These are phyloP conservation scores for Mucor plumbeus DNA, from an alignment of 371 early-diverging fungal species.

Conservation along the genomic window DNA sequence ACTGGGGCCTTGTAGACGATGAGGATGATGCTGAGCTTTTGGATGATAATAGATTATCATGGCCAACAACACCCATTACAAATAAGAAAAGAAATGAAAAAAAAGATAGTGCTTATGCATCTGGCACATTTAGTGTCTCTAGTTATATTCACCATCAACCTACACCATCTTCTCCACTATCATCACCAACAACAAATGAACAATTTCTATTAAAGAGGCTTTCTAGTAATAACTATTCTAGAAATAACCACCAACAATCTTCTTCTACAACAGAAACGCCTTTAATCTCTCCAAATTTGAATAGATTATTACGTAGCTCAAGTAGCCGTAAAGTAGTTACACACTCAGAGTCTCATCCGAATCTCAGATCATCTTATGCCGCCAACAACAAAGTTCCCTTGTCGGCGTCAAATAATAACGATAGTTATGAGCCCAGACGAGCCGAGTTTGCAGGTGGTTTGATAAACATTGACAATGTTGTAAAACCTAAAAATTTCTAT, in stretches of 20 bases:
- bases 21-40: conserved; percentile 6
- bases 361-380: conserved; percentile 18
- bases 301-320: conserved; percentile 7
- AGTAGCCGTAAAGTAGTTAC: conserved; percentile 9
- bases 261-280: neutral
- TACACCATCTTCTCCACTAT: neutral
- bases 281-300: conserved; percentile 13
- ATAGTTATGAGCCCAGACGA: conserved; percentile 23
- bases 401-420: neutral
- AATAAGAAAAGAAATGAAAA: conserved; percentile 27
- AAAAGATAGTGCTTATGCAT: conserved; percentile 52
- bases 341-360: conserved; percentile 22
- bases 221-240: neutral
- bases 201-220: conserved; percentile 10
- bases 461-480: conserved; percentile 31
- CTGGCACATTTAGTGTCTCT: conserved; percentile 29
- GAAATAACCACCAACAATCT: neutral
- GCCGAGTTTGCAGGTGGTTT: conserved; percentile 52
- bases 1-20: conserved; percentile 48
- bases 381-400: neutral
- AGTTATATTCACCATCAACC: conserved; percentile 3
- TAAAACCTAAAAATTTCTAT: neutral
- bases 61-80: neutral
- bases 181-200: conserved; percentile 9
- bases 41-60: conserved; percentile 2